Percentiles rank a stretch among this genome's conserved stretches.
phyloP scores from a whole-genome alignment of 1,284 basidiomycete genomes.

The Fereydounia khargensis region DNA sequence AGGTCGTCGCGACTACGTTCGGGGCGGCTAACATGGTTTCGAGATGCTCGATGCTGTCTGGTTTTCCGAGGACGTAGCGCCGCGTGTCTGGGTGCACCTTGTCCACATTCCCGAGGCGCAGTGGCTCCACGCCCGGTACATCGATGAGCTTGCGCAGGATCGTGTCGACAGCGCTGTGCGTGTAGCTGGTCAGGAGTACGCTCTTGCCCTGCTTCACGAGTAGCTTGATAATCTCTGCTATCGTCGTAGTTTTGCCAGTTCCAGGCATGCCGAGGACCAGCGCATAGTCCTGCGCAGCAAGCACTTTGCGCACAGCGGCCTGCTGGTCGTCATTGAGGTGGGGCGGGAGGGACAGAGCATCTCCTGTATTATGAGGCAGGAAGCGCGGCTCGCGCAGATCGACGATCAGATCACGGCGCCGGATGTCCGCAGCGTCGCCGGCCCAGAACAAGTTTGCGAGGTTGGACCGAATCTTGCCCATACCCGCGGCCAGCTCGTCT shows the following conservation, averaged over 20 bases:
- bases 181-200: slow-evolving; percentile 86
- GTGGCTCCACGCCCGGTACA: slow-evolving; percentile 63
- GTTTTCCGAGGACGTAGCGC: not conserved
- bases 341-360: slow-evolving; percentile 38
- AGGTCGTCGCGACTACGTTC: slow-evolving; percentile 92
- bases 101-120: slow-evolving; percentile 84
- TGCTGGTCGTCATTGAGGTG: slow-evolving; percentile 74
- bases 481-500: slow-evolving; percentile 82
- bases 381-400: slow-evolving; percentile 74
- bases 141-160: slow-evolving; percentile 73
- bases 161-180: slow-evolving; percentile 95
- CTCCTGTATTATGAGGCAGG: slow-evolving; percentile 47
- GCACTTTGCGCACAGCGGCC: slow-evolving; percentile 70
- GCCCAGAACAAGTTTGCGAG: slow-evolving; percentile 81
- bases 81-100: slow-evolving; percentile 66
- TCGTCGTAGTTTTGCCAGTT: slow-evolving; percentile 94
- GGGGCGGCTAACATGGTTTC: slow-evolving; percentile 68
- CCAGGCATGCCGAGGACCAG: slow-evolving; percentile 95
- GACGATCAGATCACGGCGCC: slow-evolving; percentile 72
- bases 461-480: slow-evolving; percentile 84
- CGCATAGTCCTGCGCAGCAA: slow-evolving; percentile 83
- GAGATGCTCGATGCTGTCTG: slow-evolving; percentile 67
- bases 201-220: slow-evolving; percentile 79
- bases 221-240: slow-evolving; percentile 79
- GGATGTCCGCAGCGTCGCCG: slow-evolving; percentile 61